phyloP scores from a whole-genome alignment of 2,329 filamentous ascomycete species.

The Berkeleyomyces basicola region DNA sequence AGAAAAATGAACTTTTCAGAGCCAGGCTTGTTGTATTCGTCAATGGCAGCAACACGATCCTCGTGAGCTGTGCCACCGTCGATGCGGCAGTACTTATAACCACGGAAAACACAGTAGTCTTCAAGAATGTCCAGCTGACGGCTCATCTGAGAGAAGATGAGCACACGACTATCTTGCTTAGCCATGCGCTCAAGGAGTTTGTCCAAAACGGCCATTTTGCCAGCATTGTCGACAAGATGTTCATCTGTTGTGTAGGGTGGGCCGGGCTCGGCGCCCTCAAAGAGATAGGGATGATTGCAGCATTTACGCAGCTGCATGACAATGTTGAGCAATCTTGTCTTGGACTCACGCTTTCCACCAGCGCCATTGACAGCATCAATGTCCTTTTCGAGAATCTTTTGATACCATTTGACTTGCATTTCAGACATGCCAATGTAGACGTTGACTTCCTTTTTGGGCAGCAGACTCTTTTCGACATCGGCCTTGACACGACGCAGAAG shows the following conservation, averaged over 20 bases:
- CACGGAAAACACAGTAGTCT: conserved; percentile 92
- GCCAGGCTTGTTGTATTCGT: conserved; percentile 91
- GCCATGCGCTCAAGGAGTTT: conserved; percentile 73
- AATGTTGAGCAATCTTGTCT: conserved; percentile 91
- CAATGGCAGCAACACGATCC: conserved; percentile 91
- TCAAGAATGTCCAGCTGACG: conserved; percentile 91
- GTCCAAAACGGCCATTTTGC: conserved; percentile 95
- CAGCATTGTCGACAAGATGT: conserved; percentile 81
- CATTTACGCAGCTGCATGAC: conserved; percentile 99
- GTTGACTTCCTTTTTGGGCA: conserved; percentile 96
- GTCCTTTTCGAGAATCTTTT: conserved; percentile 97
- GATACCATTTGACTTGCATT: conserved; percentile 98
- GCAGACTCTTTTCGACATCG: conserved; percentile 91
- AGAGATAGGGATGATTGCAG: conserved; percentile 96
- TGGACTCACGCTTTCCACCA: conserved; percentile 90
- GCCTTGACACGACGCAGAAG: conserved; percentile 89
- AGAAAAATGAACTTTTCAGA: conserved; percentile 97
- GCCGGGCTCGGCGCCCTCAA: conserved; percentile 91
- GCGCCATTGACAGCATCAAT: conserved; percentile 97
- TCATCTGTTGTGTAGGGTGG: conserved; percentile 97
- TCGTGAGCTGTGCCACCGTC: conserved; percentile 94
- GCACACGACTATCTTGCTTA: conserved; percentile 77
- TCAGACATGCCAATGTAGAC: conserved; percentile 96
- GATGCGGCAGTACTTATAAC: conserved; percentile 92
- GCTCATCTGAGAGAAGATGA: conserved; percentile 99